Base-by-base conservation (phyloP, 352 stramenopile genomes). In the Phytophthora ohioensis region DNA sequence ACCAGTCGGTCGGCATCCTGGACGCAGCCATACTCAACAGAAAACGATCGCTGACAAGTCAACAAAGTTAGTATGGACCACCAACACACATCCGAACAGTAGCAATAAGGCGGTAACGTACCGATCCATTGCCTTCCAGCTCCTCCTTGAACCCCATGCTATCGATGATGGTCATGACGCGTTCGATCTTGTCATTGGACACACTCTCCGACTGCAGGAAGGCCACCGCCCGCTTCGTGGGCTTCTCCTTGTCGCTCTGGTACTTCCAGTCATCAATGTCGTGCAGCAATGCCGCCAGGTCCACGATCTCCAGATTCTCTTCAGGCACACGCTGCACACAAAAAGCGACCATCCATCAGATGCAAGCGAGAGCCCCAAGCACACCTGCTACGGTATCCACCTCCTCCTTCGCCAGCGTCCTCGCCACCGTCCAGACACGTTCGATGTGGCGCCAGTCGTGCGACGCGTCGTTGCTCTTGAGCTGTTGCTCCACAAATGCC, bases 231-330 rank as follows among this genome's bases (percentile, higher is more conserved):
- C 84, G 85, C 70, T 91, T 91, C 21, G 73, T 92, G 38, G 73
- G 67, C 10, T 76, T 78, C 17, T 83, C 78, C 34, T 64, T 58
- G 21, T 82, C 76, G 4, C 56, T 79, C 71, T 92, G 79, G 68
- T 95, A 95, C 73, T 97, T 97, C 85, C 88, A 95, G 76, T 97
- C 91, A 63, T 97, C 88, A 57, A 97, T 93, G 66, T 97, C 91
- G 67, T 97, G 91, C 42, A 97, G 73, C 55, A 97, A 74, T 36
- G 91, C 90, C 2, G 85, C 85, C 13, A 97, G 57, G 55, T 96
- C 89, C 12, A 97, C 90, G 61, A 93, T 85, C 71, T 94, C 85
- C 27, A 94, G 63, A 9, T 70, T 81, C 1, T 89, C 86, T 2
- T 66, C 74, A 9, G 74, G 66, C 46, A 94, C 81, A 12, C 82